phyloP scores from a whole-genome alignment of 306 rosid species.

The peach (Prunus persica) region DNA sequence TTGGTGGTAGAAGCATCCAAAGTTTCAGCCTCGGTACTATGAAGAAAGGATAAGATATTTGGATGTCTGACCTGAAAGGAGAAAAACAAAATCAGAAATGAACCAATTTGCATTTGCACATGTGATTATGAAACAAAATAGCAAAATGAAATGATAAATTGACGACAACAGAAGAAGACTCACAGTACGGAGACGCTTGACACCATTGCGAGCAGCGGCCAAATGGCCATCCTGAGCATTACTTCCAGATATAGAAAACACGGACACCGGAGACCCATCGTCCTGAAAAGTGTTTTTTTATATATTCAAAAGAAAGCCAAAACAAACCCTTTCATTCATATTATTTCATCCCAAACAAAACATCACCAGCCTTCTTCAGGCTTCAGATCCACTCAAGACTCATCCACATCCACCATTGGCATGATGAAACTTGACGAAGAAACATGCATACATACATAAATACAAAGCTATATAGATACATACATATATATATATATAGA shows the following conservation, averaged over 20 bases:
- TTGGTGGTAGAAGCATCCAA: constrained; percentile 63
- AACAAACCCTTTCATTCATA: background rate
- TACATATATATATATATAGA: background rate
- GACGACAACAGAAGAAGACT: constrained; percentile 12
- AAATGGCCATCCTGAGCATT: constrained; percentile 90
- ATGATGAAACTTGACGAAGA: background rate
- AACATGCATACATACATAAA: background rate
- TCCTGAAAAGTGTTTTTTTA: constrained; percentile 43
- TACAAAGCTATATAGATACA: background rate
- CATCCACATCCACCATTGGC: background rate
- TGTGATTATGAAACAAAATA: background rate
- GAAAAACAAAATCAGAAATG: background rate
- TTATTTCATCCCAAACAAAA: background rate
- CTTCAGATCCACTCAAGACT: background rate
- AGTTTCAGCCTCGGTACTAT: constrained; percentile 80
- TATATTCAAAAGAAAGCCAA: too few relatives aligned
- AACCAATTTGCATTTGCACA: background rate
- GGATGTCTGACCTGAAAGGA: constrained; percentile 95
- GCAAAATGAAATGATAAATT: background rate
- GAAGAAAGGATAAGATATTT: constrained; percentile 94
- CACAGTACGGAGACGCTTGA: constrained; percentile 87
- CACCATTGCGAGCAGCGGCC: constrained; percentile 93
- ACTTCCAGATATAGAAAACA: constrained; percentile 81
- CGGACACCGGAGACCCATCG: constrained; percentile 83
- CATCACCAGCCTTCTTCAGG: background rate